Base-by-base conservation (phyloP, 1,139 yeast species). In the Eremothecium coryli region DNA sequence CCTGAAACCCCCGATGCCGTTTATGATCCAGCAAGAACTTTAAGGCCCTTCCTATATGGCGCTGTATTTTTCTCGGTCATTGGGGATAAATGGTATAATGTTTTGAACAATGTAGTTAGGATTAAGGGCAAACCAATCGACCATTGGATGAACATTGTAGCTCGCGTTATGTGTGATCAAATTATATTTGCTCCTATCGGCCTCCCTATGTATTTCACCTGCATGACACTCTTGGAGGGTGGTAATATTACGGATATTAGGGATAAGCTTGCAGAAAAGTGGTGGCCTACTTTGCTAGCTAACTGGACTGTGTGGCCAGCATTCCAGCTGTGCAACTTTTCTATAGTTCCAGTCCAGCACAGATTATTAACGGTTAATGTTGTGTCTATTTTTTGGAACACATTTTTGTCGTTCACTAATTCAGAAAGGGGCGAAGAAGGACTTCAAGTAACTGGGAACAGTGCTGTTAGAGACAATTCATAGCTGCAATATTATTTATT, bases 221-320 rank as follows among this genome's bases (percentile, higher is more conserved):
- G 72, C 29, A 79, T 86, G 79, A 69, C 88, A 0, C 33, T 73
- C 2, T 58, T 86, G 63, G 93, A 82, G 51, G 68, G 69, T 13
- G 58, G 62, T 30, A 33, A 58, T 1, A 40, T 59, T 5, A 51
- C 54, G 7, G 66, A 63, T 10, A 60, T 70, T 4, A 48, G 52
- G 28, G 32, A 44, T 4, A 75, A 73, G 42, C 52, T 78, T 18
- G 28, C 56, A 2, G 56, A 62, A 11, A 70, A 71, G 38, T 76
- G 76, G 72, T 66, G 71, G 72, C 58, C 62, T 4, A 82, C 93
- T 0, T 58, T 84, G 28, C 43, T 62, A 21, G 70, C 80, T 21
- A 85, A 84, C 54, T 86, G 95, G 94, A 46, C 66, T 31, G 80
- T 86, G 6, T 86, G 96, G 96, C 96, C 95, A 0, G 62, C 72